Conservation (phyloP, 371 early-diverging fungal species). For the Globomyces sp. region DNA sequence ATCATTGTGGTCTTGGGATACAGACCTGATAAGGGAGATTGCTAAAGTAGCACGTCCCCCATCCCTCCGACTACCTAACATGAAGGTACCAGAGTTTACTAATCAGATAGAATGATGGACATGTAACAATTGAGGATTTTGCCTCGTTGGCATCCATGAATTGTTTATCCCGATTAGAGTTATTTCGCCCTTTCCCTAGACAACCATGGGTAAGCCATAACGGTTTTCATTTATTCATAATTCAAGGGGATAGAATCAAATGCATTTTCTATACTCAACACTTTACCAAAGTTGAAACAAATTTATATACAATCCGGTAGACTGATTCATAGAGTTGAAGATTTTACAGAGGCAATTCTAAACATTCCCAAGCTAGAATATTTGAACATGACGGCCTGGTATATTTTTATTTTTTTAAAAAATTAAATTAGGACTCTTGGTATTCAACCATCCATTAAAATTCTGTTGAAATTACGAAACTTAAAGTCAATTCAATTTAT, state of each 20-base stretch:
- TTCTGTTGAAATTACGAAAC: conserved; percentile 18
- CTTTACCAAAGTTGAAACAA: conserved; percentile 22
- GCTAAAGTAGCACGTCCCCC: conserved; percentile 16
- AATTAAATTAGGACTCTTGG: conserved; percentile 17
- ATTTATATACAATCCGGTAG: conserved; percentile 29
- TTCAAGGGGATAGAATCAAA: conserved; percentile 24
- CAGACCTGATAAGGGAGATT: conserved; percentile 28
- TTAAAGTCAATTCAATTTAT: conserved; percentile 28
- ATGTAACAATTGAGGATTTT: conserved; percentile 9
- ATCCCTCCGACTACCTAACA: conserved; percentile 28
- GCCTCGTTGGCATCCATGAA: conserved; percentile 2
- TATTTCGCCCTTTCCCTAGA: conserved; percentile 34
- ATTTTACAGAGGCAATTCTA: conserved; percentile 17
- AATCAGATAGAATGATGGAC: conserved; percentile 3
- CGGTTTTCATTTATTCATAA: too few relatives aligned
- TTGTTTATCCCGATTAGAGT: conserved; percentile 22
- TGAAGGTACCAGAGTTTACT: conserved; percentile 14
- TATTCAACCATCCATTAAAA: conserved; percentile 9
- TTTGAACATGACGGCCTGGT: conserved; percentile 31
- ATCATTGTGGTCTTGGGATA: conserved; percentile 33
- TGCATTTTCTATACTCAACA: conserved; percentile 22
- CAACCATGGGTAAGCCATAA: conserved; percentile 23
- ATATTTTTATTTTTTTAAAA: too few relatives aligned
- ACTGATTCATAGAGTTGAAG: conserved; percentile 23
- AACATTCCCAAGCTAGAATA: conserved; percentile 15